A percentile compares a stretch with the other conserved stretches of the same genome.
These are phyloP conservation scores for Diaporthe citriasiana DNA, from an alignment of 2,329 filamentous ascomycete genomes.

Conservation along the genomic window DNA sequence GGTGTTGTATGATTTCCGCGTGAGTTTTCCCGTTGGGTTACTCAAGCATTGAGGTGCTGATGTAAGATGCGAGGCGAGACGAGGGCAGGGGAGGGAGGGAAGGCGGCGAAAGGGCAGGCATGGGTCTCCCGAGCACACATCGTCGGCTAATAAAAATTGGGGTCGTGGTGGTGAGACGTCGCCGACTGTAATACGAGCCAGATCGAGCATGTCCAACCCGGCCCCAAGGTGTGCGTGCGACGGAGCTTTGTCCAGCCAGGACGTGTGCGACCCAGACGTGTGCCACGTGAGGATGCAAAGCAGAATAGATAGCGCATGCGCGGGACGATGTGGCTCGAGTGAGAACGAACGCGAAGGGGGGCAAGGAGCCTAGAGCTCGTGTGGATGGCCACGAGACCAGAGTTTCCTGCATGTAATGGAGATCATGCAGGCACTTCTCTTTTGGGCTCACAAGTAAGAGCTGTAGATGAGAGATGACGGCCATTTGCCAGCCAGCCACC, in stretches of 20 bases:
- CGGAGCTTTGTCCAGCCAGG: conserved; percentile 19
- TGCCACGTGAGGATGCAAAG: conserved; percentile 34
- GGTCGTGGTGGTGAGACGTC: conserved; percentile 32
- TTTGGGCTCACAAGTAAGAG: conserved; percentile 44
- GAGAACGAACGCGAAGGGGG: not conserved
- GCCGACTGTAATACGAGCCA: conserved; percentile 37
- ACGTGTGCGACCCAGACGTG: conserved; percentile 37
- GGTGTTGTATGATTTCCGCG: conserved; percentile 36
- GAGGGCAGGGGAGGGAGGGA: not conserved
- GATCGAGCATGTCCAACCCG: conserved; percentile 39
- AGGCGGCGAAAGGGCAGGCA: conserved; percentile 1
- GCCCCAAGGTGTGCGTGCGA: conserved; percentile 1
- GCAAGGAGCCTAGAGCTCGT: not conserved
- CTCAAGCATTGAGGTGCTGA: conserved; percentile 29
- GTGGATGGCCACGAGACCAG: conserved; percentile 46
- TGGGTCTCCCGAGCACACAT: conserved; percentile 18
- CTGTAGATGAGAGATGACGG: conserved; percentile 43
- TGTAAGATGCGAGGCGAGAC: conserved; percentile 34
- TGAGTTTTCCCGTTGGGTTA: conserved; percentile 34
- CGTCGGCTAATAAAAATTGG: conserved; percentile 36
- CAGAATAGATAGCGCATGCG: conserved; percentile 4
- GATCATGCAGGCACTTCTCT: conserved; percentile 52
- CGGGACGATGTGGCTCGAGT: conserved; percentile 10
- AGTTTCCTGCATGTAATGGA: conserved; percentile 52
- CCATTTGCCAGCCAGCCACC: conserved; percentile 36